phyloP scores from a whole-genome alignment of 805 yeast genomes.

The Grigorovia transvaalensis region DNA sequence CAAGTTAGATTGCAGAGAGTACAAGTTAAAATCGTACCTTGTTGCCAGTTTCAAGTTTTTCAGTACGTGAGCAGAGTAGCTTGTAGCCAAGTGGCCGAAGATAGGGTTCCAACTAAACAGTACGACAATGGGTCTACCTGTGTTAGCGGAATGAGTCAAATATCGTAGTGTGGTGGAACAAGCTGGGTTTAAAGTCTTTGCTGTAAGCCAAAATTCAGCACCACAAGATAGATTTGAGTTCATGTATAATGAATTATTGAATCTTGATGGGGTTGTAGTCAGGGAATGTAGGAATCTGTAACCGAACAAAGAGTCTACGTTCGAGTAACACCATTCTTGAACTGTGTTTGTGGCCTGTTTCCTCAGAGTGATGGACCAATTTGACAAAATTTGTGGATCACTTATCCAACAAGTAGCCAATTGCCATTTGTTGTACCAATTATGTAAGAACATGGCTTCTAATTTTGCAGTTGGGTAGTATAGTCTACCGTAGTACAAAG shows the following conservation, averaged over 20 bases:
- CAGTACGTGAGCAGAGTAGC: slow-evolving; percentile 77
- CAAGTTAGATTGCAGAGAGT: slow-evolving; percentile 80
- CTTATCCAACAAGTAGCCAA: neutral
- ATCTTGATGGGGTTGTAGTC: slow-evolving; percentile 28
- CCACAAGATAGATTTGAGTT: slow-evolving; percentile 68
- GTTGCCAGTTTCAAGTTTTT: slow-evolving; percentile 69
- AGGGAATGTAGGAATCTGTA: slow-evolving; percentile 68
- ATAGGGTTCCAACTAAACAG: slow-evolving; percentile 82
- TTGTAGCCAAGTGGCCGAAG: slow-evolving; percentile 78
- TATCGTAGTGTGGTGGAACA: slow-evolving; percentile 77
- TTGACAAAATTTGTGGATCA: neutral
- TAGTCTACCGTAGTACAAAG: slow-evolving; percentile 73
- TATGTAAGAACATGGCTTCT: slow-evolving; percentile 60
- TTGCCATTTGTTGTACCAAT: neutral
- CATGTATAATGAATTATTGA: slow-evolving; percentile 38
- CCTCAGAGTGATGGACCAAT: neutral
- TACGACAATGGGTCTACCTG: slow-evolving; percentile 84
- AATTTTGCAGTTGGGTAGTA: slow-evolving; percentile 77
- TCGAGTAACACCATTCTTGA: slow-evolving; percentile 68
- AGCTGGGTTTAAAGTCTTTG: slow-evolving; percentile 78
- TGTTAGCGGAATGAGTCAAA: slow-evolving; percentile 71
- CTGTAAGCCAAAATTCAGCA: slow-evolving; percentile 82
- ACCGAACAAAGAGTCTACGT: slow-evolving; percentile 78
- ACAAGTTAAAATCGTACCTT: slow-evolving; percentile 78
- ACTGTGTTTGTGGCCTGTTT: slow-evolving; percentile 16